Evolutionary conservation across 2,329 filamentous ascomycete species (phyloP).

Genomic region (Diplodia scrobiculata): DNA sequence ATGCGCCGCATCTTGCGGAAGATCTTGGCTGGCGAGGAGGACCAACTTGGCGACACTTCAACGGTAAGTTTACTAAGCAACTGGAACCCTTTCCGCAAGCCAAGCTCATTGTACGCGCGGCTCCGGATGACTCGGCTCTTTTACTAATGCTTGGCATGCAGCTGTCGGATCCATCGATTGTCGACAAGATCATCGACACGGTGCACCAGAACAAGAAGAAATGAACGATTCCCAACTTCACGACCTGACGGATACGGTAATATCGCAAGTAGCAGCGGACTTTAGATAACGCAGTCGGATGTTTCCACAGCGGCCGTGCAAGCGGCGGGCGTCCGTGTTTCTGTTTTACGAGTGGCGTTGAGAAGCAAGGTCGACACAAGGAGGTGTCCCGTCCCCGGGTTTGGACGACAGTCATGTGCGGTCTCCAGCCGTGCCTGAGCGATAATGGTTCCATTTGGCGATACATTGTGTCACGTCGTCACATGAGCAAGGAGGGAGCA

Average conservation of each 20-base stretch:
- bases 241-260: conserved; percentile 12
- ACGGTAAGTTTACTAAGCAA: conserved; percentile 64
- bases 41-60: conserved; percentile 89
- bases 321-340: conserved; percentile 5
- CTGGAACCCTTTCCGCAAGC: conserved; percentile 8
- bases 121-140: conserved; percentile 16
- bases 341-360: conserved; percentile 21
- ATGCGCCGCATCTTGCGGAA: conserved; percentile 97
- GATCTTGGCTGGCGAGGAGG: conserved; percentile 95
- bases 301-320: background rate
- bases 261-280: conserved; percentile 9
- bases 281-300: background rate
- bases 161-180: conserved; percentile 86
- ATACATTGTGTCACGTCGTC: background rate
- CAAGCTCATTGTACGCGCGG: conserved; percentile 20
- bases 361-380: conserved; percentile 12
- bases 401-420: conserved; percentile 16
- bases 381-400: background rate
- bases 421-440: conserved; percentile 2
- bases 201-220: conserved; percentile 66
- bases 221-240: conserved; percentile 32
- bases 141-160: conserved; percentile 43
- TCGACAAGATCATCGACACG: conserved; percentile 81
- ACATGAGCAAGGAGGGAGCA: background rate
- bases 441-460: conserved; percentile 11